Conservation (phyloP, 805 yeast species). For the Metschnikowia colocasiae region DNA sequence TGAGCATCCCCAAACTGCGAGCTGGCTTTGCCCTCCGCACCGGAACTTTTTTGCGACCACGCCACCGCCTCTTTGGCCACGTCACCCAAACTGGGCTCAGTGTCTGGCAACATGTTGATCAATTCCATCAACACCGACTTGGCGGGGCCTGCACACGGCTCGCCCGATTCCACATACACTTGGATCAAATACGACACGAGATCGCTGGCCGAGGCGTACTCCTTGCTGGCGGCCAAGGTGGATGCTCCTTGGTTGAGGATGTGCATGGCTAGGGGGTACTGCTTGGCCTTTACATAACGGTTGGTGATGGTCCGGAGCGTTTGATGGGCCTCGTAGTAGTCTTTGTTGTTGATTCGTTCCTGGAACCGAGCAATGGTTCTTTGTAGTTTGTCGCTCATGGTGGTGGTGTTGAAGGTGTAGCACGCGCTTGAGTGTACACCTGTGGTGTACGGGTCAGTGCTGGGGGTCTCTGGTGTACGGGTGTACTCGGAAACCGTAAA, state of each 20-base stretch:
- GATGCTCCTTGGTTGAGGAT: slow-evolving; percentile 68
- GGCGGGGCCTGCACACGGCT: slow-evolving; percentile 30
- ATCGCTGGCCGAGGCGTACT: slow-evolving; percentile 81
- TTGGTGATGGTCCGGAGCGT: slow-evolving; percentile 87
- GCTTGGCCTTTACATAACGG: slow-evolving; percentile 67
- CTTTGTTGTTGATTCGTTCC: slow-evolving; percentile 64
- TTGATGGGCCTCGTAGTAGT: slow-evolving; percentile 94
- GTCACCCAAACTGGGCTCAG: slow-evolving; percentile 51
- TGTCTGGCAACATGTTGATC: slow-evolving; percentile 41
- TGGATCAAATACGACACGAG: slow-evolving; percentile 68
- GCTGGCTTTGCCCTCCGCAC: background rate
- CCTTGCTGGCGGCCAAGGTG: slow-evolving; percentile 62
- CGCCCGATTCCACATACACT: slow-evolving; percentile 52
- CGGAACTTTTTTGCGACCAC: slow-evolving; percentile 52
- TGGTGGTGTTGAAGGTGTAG: background rate
- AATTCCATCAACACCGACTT: slow-evolving; percentile 48
- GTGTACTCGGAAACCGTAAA: too few relatives aligned
- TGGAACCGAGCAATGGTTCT: slow-evolving; percentile 65
- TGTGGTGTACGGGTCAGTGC: too few relatives aligned
- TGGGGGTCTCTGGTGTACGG: background rate
- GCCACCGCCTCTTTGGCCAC: slow-evolving; percentile 61
- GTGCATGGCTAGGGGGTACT: slow-evolving; percentile 69
- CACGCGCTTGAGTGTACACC: background rate
- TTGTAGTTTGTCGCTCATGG: slow-evolving; percentile 41
- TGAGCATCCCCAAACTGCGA: slow-evolving; percentile 69